Conservation (phyloP, 805 yeast genomes). For the Ogataea paraovalis region DNA sequence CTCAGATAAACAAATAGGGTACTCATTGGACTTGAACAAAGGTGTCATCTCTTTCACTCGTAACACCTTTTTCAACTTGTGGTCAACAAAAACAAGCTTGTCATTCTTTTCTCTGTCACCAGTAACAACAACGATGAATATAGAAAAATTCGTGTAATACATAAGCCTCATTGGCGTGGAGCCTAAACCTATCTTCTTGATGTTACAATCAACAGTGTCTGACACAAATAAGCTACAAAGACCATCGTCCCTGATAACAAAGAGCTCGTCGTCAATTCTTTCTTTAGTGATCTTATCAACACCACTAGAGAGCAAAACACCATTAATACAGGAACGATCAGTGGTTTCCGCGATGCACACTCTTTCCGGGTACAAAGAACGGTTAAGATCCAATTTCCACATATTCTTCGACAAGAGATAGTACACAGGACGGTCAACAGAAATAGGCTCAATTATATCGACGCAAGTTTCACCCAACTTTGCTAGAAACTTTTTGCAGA, state of each 20-base stretch:
- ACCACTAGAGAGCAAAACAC: constrained; percentile 8
- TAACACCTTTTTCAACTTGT: constrained; percentile 12
- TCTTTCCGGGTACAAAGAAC: constrained; percentile 24
- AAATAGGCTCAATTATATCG: constrained; percentile 10
- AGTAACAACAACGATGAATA: constrained; percentile 19
- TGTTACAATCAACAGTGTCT: constrained; percentile 9
- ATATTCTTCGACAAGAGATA: constrained; percentile 22
- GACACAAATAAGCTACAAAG: constrained; percentile 24
- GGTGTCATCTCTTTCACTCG: constrained; percentile 1
- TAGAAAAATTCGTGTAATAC: constrained; percentile 21
- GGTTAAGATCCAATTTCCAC: constrained; percentile 25
- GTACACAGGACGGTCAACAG: neutral
- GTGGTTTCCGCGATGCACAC: constrained; percentile 24
- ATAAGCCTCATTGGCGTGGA: constrained; percentile 25
- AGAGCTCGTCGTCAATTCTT: constrained; percentile 14
- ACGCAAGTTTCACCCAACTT: constrained; percentile 20
- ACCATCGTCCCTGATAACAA: constrained; percentile 33
- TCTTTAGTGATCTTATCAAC: constrained; percentile 3
- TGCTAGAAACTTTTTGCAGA: neutral
- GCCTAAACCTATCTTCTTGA: constrained; percentile 24
- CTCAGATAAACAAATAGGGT: constrained; percentile 29
- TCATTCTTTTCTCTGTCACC: constrained; percentile 2
- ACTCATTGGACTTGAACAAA: constrained; percentile 21
- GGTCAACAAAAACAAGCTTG: constrained; percentile 24
- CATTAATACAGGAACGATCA: constrained; percentile 18